A percentile compares a stretch with the other conserved stretches of the same genome.
Conservation (phyloP, 1,139 yeast genomes). For the Pichia sp. region DNA sequence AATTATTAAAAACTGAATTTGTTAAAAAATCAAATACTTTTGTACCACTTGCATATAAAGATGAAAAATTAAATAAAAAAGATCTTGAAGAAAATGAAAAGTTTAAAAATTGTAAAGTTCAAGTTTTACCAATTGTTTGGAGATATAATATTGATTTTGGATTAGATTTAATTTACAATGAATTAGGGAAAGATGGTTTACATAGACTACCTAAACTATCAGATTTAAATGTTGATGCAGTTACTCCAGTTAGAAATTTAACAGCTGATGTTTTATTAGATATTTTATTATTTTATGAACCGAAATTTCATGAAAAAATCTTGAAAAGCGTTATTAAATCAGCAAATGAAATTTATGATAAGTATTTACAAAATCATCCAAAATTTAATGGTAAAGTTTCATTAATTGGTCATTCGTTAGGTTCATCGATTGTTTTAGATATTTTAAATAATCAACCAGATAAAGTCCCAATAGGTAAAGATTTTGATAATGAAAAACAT, state of each 20-base stretch:
- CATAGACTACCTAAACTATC: constrained; percentile 54
- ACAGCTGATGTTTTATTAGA: constrained; percentile 86
- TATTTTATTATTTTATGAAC: constrained; percentile 77
- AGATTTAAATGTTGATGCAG: constrained; percentile 76
- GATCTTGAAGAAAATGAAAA: constrained; percentile 23
- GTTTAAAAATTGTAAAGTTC: constrained; percentile 50
- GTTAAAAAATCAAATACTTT: constrained; percentile 37
- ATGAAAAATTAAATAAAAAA: constrained; percentile 9
- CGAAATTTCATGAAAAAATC: constrained; percentile 58
- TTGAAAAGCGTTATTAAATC: constrained; percentile 60
- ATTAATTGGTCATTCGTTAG: constrained; percentile 84
- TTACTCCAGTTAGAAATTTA: constrained; percentile 66
- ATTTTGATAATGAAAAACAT: constrained; percentile 29
- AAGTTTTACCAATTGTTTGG: constrained; percentile 76
- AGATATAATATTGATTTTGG: constrained; percentile 65
- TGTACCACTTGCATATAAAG: constrained; percentile 33
- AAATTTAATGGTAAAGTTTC: constrained; percentile 73
- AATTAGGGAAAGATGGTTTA: constrained; percentile 29
- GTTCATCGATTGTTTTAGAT: constrained; percentile 81
- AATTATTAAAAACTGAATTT: constrained; percentile 54
- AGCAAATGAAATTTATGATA: constrained; percentile 60
- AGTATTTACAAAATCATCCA: constrained; percentile 62
- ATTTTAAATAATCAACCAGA: constrained; percentile 56
- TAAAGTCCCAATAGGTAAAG: constrained; percentile 22
- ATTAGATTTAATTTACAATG: constrained; percentile 32